Evolutionary conservation across 1,284 basidiomycete species (phyloP).

Genomic region (Ceratobasidium sp.): DNA sequence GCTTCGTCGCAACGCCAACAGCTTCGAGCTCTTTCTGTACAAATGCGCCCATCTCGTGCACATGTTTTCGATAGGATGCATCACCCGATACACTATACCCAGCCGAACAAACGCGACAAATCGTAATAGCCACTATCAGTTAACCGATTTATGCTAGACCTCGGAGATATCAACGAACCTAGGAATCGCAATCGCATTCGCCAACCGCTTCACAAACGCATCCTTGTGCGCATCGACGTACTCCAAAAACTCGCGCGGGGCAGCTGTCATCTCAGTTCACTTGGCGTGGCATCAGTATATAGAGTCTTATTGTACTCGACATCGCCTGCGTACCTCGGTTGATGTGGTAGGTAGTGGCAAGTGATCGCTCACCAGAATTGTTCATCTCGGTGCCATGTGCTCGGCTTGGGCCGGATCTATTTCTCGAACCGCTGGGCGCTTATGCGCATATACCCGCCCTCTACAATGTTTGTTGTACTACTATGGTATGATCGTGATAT

Average conservation of each 20-base stretch:
- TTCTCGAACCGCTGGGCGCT: slow-evolving; percentile 1
- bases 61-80: slow-evolving; percentile 76
- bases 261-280: slow-evolving; percentile 51
- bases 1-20: slow-evolving; percentile 81
- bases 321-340: slow-evolving; percentile 1
- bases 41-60: slow-evolving; percentile 86
- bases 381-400: slow-evolving; percentile 35
- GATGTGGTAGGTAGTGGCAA: not conserved
- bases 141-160: not conserved
- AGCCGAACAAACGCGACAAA: not conserved
- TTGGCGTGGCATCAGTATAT: not conserved
- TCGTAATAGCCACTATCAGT: slow-evolving; percentile 1
- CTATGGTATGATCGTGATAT: not conserved
- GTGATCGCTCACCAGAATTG: slow-evolving; percentile 15
- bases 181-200: slow-evolving; percentile 89
- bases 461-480: not conserved
- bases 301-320: not conserved
- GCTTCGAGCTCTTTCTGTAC: slow-evolving; percentile 77
- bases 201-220: slow-evolving; percentile 81
- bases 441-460: slow-evolving; percentile 4
- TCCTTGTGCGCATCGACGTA: slow-evolving; percentile 80
- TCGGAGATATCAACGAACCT: slow-evolving; percentile 67
- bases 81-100: slow-evolving; percentile 74
- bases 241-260: slow-evolving; percentile 65
- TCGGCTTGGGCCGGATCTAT: slow-evolving; percentile 14